Evolutionary conservation across 2,329 filamentous ascomycete species (phyloP).

Genomic region (Botrytis hyacinthi): DNA sequence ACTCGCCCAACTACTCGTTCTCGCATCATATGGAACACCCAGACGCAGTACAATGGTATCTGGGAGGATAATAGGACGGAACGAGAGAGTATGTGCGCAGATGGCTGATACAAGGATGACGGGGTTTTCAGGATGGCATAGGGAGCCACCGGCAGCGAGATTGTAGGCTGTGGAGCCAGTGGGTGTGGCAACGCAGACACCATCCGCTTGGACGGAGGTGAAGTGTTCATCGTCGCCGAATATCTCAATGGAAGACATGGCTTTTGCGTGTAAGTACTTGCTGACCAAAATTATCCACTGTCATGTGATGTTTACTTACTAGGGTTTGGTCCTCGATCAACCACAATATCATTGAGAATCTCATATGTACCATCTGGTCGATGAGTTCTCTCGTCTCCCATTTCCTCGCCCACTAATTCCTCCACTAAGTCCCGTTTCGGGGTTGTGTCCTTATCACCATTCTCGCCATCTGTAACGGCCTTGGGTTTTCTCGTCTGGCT

Average conservation of each 20-base stretch:
- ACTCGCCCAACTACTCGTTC: slow-evolving; percentile 92
- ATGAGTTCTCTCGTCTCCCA: slow-evolving; percentile 81
- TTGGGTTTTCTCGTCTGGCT: slow-evolving; percentile 52
- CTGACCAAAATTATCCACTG: slow-evolving; percentile 20
- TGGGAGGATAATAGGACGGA: slow-evolving; percentile 92
- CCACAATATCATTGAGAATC: slow-evolving; percentile 94
- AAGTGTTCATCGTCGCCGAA: slow-evolving; percentile 93
- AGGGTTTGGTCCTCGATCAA: slow-evolving; percentile 89
- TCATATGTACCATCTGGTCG: slow-evolving; percentile 79
- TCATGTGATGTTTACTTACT: slow-evolving; percentile 54
- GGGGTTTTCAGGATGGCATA: slow-evolving; percentile 94
- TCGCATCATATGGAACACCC: slow-evolving; percentile 90
- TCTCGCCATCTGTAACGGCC: slow-evolving; percentile 30
- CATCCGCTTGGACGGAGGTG: slow-evolving; percentile 89
- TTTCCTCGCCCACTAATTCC: slow-evolving; percentile 83
- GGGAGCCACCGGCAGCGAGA: slow-evolving; percentile 87
- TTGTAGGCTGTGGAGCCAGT: slow-evolving; percentile 96
- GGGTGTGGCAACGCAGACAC: slow-evolving; percentile 88
- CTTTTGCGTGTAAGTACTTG: slow-evolving; percentile 42
- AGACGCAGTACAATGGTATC: slow-evolving; percentile 92
- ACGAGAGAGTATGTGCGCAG: slow-evolving; percentile 90
- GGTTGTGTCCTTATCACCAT: slow-evolving; percentile 44
- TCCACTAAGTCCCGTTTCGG: slow-evolving; percentile 72
- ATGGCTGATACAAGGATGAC: slow-evolving; percentile 94
- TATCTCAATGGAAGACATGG: slow-evolving; percentile 87